Evolutionary conservation across 176 grass and related monocot genomes (phyloP).

Genomic region (Musa itinerans): DNA sequence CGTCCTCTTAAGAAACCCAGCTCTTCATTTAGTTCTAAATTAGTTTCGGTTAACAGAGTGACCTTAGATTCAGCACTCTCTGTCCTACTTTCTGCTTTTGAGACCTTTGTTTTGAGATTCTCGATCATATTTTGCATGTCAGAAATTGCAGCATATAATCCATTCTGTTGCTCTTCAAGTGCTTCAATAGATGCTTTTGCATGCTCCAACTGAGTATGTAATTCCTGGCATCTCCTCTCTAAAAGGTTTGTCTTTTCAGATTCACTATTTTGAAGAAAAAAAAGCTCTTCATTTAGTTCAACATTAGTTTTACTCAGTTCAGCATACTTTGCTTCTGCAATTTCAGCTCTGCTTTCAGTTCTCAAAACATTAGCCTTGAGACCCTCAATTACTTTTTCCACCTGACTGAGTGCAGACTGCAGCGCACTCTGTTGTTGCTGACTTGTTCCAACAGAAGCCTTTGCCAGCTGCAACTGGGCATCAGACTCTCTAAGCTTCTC

Average conservation of each 20-base stretch:
- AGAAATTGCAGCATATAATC: conserved; percentile 50
- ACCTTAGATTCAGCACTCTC: conserved; percentile 68
- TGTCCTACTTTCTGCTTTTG: conserved; percentile 70
- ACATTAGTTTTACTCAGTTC: conserved; percentile 44
- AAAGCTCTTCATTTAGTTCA: conserved; percentile 46
- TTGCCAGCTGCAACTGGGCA: conserved; percentile 33
- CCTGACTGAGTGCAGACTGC: conserved; percentile 27
- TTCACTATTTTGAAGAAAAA: conserved; percentile 33
- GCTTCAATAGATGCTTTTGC: conserved; percentile 79
- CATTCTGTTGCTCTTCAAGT: conserved; percentile 60
- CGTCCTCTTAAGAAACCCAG: conserved; percentile 55
- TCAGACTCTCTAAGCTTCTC: conserved; percentile 36
- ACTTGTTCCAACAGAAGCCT: conserved; percentile 31
- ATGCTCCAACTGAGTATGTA: conserved; percentile 70
- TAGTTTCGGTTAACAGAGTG: conserved; percentile 56
- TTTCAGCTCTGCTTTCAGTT: conserved; percentile 58
- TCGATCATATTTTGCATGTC: conserved; percentile 88
- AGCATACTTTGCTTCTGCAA: conserved; percentile 54
- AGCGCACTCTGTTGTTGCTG: conserved; percentile 39
- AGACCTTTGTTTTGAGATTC: conserved; percentile 70
- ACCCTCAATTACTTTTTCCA: conserved; percentile 47
- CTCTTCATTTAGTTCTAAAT: conserved; percentile 83
- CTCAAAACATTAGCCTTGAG: conserved; percentile 47
- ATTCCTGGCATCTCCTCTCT: conserved; percentile 59
- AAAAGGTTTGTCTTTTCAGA: conserved; percentile 43